Evolutionary conservation across 495 filamentous ascomycete genomes (phyloP), one percentile per base, ranked within the genome.

Genomic region (Pyronema domesticum): DNA sequence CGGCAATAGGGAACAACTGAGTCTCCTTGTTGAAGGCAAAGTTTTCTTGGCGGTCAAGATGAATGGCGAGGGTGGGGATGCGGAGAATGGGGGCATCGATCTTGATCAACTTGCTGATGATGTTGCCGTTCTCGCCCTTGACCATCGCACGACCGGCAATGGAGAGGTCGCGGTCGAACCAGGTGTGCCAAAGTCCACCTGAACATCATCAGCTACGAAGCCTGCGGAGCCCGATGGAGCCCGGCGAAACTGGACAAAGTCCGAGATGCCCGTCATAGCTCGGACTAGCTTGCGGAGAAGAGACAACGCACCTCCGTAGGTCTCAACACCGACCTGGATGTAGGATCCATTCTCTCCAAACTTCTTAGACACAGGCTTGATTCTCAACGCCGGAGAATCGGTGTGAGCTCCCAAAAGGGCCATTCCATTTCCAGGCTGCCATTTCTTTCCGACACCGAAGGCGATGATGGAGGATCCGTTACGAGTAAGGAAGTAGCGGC

Each of bases 361-460:
- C 69, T 89, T 91, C 72, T 88, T 94, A 70, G 86, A 94, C 35
- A 91, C 79, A 3, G 91, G 91, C 71, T 99, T 99, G 60, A 99
- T 70, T 46, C 91, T 80, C 46, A 96, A 74, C 49, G 83, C 85
- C 0, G 85, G 85, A 4, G 89, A 96, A 68, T 99, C 91, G 18
- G 91, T 96, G 70, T 99, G 91, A 46, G 91, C 88, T 61, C 91
- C 91, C 56, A 99, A 78, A 83, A 96, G 91, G 63, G 83, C 80
- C 65, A 99, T 84, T 8, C 89, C 79, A 67, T 94, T 95, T 49
- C 91, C 91, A 6, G 93, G 80, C 78, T 80, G 80, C 91, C 91
- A 99, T 73, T 82, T 80, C 65, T 79, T 79, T 53, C 91, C 91
- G 60, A 99, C 82, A 53, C 86, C 84, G 69, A 99, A 99, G 52